Evolutionary conservation across 352 stramenopile species (phyloP).

Genomic region (Globisporangium barbulae): DNA sequence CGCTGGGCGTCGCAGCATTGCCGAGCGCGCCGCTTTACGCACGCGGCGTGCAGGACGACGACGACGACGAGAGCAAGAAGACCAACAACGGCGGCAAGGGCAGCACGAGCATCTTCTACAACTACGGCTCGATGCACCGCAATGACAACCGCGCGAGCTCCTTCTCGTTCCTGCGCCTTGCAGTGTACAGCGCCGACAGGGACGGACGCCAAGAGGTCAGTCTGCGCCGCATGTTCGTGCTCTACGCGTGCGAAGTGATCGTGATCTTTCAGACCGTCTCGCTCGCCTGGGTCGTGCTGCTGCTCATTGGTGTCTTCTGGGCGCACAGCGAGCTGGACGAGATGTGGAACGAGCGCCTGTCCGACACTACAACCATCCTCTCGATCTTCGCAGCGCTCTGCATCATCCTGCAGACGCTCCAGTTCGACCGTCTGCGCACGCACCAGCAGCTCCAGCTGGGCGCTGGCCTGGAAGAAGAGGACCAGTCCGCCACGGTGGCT

Average conservation of each 20-base stretch:
- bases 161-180: constrained; percentile 51
- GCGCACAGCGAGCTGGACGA: constrained; percentile 41
- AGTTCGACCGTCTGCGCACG: constrained; percentile 60
- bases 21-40: constrained; percentile 44
- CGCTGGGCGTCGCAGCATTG: constrained; percentile 52
- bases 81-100: constrained; percentile 8
- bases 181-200: constrained; percentile 34
- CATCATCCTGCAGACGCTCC: constrained; percentile 52
- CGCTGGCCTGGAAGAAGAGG: constrained; percentile 44
- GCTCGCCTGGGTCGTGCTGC: constrained; percentile 43
- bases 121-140: constrained; percentile 21
- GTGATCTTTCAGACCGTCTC: constrained; percentile 57
- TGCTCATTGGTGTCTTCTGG: constrained; percentile 46
- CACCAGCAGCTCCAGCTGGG: constrained; percentile 69
- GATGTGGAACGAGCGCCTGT: constrained; percentile 29
- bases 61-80: not conserved
- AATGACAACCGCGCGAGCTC: constrained; percentile 30
- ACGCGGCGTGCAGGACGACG: not conserved
- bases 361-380: constrained; percentile 18
- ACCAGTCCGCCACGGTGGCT: constrained; percentile 24
- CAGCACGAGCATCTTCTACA: constrained; percentile 13
- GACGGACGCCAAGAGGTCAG: constrained; percentile 30
- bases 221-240: constrained; percentile 46
- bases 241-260: constrained; percentile 65
- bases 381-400: constrained; percentile 34